Base-by-base conservation (phyloP, 2,329 filamentous ascomycete species). In the Sporothrix mexicana region DNA sequence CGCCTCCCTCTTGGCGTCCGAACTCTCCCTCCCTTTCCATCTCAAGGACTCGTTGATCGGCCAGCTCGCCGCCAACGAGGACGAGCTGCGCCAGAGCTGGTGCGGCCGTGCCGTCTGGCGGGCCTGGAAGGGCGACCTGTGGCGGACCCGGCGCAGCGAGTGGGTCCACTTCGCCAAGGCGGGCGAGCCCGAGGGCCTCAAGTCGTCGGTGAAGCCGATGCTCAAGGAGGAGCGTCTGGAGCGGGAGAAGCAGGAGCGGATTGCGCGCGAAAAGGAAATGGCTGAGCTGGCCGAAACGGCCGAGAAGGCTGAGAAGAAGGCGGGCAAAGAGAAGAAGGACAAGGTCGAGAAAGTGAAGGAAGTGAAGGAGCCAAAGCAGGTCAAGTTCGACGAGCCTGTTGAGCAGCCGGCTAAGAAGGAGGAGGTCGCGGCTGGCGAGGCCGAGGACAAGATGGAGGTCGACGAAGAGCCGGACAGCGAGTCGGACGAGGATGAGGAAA, bases 111-210 rank as follows among this genome's bases (percentile, higher is more conserved):
- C 84, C 72, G 86, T 88, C 9, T 90, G 88, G 88, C 82, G 86
- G 36, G 82, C 81, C 51, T 90, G 88, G 87, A 86, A 85, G 78
- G 87, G 87, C 13, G 88, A 90, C 74, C 78, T 85, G 79, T 90
- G 87, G 87, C 86, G 84, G 77, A 85, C 84, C 66, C 81, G 85
- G 57, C 80, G 84, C 67, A 79, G 81, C 17, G 87, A 89, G 67
- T 90, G 88, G 88, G 85, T 88, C 74, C 77, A 81, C 2, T 89
- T 87, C 86, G 85, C 85, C 74, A 88, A 86, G 79, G 86, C 88
- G 75, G 81, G 84, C 15, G 83, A 84, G 75, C 78, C 79, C 0
- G 80, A 81, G 68, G 79, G 78, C n/a, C 76, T 77, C 30, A 73
- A 77, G 72, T 69, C 76, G 8, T 78, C 84, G 10, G 83, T 82